phyloP scores from a whole-genome alignment of 768 basidiomycete genomes.

The Erythrobasidium yunnanense region DNA sequence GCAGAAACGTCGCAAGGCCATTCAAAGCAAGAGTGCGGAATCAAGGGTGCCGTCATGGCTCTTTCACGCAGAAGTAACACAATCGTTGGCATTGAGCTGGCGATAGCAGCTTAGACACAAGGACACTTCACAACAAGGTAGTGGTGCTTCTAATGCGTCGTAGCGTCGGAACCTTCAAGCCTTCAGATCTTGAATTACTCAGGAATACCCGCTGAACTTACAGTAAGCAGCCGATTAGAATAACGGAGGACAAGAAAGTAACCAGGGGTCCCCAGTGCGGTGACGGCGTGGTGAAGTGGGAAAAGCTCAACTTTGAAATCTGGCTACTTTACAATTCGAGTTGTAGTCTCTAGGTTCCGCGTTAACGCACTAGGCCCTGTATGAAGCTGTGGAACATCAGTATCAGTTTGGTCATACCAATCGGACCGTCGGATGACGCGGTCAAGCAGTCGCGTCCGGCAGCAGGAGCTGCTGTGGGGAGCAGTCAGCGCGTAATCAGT shows the following conservation, averaged over 20 bases:
- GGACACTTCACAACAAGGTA: neutral
- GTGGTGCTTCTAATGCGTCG: neutral
- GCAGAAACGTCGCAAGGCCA: too few relatives aligned
- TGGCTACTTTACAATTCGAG: constrained; percentile 55
- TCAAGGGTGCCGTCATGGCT: too few relatives aligned
- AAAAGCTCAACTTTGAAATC: constrained; percentile 76
- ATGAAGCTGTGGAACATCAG: constrained; percentile 69
- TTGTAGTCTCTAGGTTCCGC: constrained; percentile 70
- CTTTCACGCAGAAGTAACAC: too few relatives aligned
- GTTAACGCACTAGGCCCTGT: constrained; percentile 59
- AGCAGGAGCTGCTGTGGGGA: too few relatives aligned
- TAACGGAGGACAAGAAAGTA: constrained; percentile 85
- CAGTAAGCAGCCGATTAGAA: constrained; percentile 84
- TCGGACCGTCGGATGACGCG: too few relatives aligned
- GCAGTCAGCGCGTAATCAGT: too few relatives aligned
- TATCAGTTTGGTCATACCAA: too few relatives aligned
- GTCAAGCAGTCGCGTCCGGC: too few relatives aligned
- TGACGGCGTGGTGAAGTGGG: constrained; percentile 77
- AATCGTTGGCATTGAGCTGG: too few relatives aligned
- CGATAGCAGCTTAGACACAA: too few relatives aligned
- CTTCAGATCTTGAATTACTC: constrained; percentile 65
- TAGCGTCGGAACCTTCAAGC: too few relatives aligned
- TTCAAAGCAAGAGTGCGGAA: too few relatives aligned
- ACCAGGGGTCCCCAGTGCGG: constrained; percentile 80
- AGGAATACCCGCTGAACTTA: constrained; percentile 77